Evolutionary conservation across 192 early-diverging fungal genomes (phyloP).

Genomic region (Spinellus fusiger): DNA sequence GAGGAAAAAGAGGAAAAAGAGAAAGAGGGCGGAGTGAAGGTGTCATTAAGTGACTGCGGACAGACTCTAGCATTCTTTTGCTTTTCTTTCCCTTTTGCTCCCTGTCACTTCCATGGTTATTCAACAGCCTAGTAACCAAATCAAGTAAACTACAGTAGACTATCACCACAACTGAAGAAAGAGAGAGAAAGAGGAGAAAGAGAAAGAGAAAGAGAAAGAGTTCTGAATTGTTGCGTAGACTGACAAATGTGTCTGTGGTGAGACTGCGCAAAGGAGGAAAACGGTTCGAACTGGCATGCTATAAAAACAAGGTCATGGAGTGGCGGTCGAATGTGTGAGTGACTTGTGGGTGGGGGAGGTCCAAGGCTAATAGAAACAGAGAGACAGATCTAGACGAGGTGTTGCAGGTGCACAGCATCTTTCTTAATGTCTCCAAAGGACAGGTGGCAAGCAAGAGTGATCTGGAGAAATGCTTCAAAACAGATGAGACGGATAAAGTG

Average conservation of each 20-base stretch:
- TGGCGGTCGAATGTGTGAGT: slow-evolving; percentile 87
- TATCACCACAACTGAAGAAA: too few species aligned
- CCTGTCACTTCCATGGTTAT: slow-evolving; percentile 20
- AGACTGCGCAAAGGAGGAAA: slow-evolving; percentile 94
- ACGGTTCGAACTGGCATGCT: slow-evolving; percentile 97
- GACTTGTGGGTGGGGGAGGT: neutral
- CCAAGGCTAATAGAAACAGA: slow-evolving; percentile 27
- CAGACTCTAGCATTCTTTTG: too few species aligned
- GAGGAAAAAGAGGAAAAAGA: neutral
- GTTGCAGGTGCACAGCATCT: slow-evolving; percentile 90
- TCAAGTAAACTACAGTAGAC: too few species aligned
- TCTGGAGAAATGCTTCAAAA: slow-evolving; percentile 82
- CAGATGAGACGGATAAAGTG: slow-evolving; percentile 78
- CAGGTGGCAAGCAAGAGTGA: slow-evolving; percentile 88
- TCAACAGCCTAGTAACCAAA: slow-evolving; percentile 35
- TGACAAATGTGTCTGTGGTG: slow-evolving; percentile 97
- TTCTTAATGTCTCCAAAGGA: slow-evolving; percentile 95
- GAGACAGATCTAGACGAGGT: slow-evolving; percentile 98
- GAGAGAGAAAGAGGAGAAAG: too few species aligned
- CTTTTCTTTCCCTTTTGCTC: neutral
- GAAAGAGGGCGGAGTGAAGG: neutral
- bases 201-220: neutral
- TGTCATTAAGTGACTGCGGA: slow-evolving; percentile 1
- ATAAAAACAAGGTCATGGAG: slow-evolving; percentile 98
- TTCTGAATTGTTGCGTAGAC: slow-evolving; percentile 28